Percentiles rank a stretch among this genome's conserved stretches.
Evolutionary conservation across 2,329 filamentous ascomycete species (phyloP).

Genomic region (Rutstroemia sydowiana): DNA sequence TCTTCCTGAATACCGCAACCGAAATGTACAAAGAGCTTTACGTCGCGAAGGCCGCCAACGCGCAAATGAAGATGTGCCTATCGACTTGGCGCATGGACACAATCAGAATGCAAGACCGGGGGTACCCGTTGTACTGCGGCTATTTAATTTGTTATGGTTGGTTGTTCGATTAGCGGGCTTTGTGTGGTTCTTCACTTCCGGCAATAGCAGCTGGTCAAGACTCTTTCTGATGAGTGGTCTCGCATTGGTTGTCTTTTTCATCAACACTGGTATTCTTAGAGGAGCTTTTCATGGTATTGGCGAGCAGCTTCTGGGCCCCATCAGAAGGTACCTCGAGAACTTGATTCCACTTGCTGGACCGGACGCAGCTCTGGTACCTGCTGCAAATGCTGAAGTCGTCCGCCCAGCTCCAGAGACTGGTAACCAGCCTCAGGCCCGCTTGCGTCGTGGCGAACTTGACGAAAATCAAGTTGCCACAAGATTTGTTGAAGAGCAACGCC

Average conservation of each 20-base stretch:
- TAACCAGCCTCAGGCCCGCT: slow-evolving; percentile 9
- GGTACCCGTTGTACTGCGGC: slow-evolving; percentile 1
- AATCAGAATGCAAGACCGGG: slow-evolving; percentile 3
- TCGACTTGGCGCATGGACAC: slow-evolving; percentile 15
- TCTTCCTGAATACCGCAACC: slow-evolving; percentile 23
- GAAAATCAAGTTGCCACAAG: slow-evolving; percentile 47
- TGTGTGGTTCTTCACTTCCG: slow-evolving; percentile 58
- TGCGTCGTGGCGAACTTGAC: slow-evolving; percentile 31
- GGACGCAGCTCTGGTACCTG: slow-evolving; percentile 26
- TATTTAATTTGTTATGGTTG: slow-evolving; percentile 45
- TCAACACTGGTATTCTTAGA: slow-evolving; percentile 52
- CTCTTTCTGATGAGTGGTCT: slow-evolving; percentile 49
- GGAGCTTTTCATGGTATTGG: slow-evolving; percentile 49
- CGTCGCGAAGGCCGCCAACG: slow-evolving; percentile 16
- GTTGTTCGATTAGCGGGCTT: slow-evolving; percentile 50
- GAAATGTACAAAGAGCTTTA: slow-evolving; percentile 15
- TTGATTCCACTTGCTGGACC: slow-evolving; percentile 47
- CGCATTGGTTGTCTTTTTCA: slow-evolving; percentile 48
- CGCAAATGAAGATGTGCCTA: slow-evolving; percentile 10
- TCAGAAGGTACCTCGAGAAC: slow-evolving; percentile 52
- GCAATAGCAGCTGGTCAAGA: slow-evolving; percentile 50
- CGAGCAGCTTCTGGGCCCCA: slow-evolving; percentile 47
- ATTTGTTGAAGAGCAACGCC: slow-evolving; percentile 42
- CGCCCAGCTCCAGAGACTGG: slow-evolving; percentile 15
- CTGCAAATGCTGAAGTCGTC: slow-evolving; percentile 29